Evolutionary conservation across 148 eudicot species (phyloP).

Genomic region (Rhododendron williamsianum): DNA sequence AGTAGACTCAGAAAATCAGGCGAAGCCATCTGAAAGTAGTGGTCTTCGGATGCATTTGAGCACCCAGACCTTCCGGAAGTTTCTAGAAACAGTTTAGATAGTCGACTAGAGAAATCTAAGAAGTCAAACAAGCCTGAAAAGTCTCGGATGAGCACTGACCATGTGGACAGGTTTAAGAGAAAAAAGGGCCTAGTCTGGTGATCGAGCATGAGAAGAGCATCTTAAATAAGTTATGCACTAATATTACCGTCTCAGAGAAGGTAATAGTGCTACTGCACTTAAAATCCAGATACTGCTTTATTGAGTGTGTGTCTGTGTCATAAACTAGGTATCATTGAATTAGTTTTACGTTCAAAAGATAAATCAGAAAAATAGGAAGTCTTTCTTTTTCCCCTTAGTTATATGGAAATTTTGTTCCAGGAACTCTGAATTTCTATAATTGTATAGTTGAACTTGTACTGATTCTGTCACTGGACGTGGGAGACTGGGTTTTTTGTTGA

Average conservation of each 20-base stretch:
- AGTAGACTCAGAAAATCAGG: conserved; percentile 37
- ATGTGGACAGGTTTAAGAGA: conserved; percentile 60
- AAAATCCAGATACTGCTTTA: neutral
- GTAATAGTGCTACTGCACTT: conserved; percentile 16
- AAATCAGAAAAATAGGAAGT: neutral
- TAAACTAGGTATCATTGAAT: neutral
- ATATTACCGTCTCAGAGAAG: neutral
- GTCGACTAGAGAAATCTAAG: conserved; percentile 79
- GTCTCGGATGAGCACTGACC: conserved; percentile 80
- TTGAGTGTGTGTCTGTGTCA: neutral
- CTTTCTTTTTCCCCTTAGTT: neutral
- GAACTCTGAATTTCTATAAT: neutral
- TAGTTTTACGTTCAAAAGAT: conserved; percentile 7
- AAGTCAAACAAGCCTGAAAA: conserved; percentile 70
- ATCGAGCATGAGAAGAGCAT: conserved; percentile 6
- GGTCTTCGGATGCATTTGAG: conserved; percentile 38
- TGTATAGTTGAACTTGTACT: conserved; percentile 1
- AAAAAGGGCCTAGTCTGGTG: conserved; percentile 78
- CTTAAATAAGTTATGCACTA: neutral
- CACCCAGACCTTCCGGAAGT: conserved; percentile 48
- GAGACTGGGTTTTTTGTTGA: neutral
- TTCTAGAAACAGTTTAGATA: conserved; percentile 88
- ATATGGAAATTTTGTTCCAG: conserved; percentile 5
- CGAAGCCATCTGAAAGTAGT: conserved; percentile 32
- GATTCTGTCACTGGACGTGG: neutral